Conservation (phyloP, 768 basidiomycete genomes). For the Multifurca ochricompacta region DNA sequence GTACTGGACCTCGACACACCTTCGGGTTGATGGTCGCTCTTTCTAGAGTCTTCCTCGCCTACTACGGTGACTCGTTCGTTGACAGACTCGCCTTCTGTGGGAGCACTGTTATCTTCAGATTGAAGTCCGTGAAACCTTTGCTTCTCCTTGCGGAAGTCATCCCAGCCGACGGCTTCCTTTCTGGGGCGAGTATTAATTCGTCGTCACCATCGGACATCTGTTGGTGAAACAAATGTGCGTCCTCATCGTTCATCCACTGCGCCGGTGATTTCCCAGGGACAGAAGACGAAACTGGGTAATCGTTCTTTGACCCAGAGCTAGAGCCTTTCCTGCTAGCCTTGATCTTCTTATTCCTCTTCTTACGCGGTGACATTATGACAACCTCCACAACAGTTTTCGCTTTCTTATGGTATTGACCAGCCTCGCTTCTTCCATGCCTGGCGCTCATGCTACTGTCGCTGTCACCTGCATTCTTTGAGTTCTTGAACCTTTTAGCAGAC, state of each 20-base stretch:
- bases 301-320: slow-evolving; percentile 7
- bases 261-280: neutral
- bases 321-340: slow-evolving; percentile 11
- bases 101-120: neutral
- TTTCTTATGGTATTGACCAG: slow-evolving; percentile 14
- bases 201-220: slow-evolving; percentile 12
- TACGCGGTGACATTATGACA: slow-evolving; percentile 22
- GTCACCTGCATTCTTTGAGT: slow-evolving; percentile 10
- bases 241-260: neutral
- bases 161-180: slow-evolving; percentile 13
- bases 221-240: neutral
- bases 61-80: neutral
- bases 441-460: slow-evolving; percentile 2
- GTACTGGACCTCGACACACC: neutral
- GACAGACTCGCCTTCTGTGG: neutral
- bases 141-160: slow-evolving; percentile 19
- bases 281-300: neutral
- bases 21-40: neutral
- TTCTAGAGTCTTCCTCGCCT: neutral
- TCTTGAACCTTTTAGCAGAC: slow-evolving; percentile 11
- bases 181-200: slow-evolving; percentile 4
- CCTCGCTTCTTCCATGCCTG: slow-evolving; percentile 8
- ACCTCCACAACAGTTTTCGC: slow-evolving; percentile 21
- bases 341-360: slow-evolving; percentile 17
- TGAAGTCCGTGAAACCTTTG: neutral